A percentile compares a stretch with the other conserved stretches of the same genome.
phyloP scores from a whole-genome alignment of 2,329 filamentous ascomycete genomes.

The Aspergillus niger region DNA sequence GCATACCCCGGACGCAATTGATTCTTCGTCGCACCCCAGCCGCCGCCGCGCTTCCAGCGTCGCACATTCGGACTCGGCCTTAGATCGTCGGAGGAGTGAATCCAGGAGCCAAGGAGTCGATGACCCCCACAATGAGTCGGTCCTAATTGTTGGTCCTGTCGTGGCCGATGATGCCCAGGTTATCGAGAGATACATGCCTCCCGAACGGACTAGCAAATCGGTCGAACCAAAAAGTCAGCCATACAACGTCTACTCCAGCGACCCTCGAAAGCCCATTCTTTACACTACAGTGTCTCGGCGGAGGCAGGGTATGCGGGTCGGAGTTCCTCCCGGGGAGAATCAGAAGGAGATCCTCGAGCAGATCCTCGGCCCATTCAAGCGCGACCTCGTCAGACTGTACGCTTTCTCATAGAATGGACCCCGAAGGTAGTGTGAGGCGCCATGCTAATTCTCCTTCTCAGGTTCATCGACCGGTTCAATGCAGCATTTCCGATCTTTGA shows the following conservation, averaged over 20 bases:
- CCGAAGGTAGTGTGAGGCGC: neutral
- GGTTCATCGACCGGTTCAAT: slow-evolving; percentile 60
- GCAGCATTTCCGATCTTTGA: slow-evolving; percentile 65
- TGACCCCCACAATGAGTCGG: slow-evolving; percentile 45
- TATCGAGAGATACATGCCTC: slow-evolving; percentile 60
- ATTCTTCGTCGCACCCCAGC: slow-evolving; percentile 26
- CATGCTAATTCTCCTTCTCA: slow-evolving; percentile 27
- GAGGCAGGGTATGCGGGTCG: slow-evolving; percentile 49
- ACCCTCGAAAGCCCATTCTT: slow-evolving; percentile 49
- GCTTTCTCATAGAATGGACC: slow-evolving; percentile 26
- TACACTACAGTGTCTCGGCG: slow-evolving; percentile 54
- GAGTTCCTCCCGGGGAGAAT: slow-evolving; percentile 49
- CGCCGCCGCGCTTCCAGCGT: slow-evolving; percentile 23
- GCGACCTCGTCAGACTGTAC: slow-evolving; percentile 56
- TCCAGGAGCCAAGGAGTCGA: slow-evolving; percentile 35
- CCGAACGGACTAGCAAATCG: slow-evolving; percentile 41
- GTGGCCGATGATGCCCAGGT: slow-evolving; percentile 63
- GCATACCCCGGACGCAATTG: slow-evolving; percentile 31
- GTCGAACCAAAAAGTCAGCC: slow-evolving; percentile 46
- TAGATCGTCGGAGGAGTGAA: slow-evolving; percentile 34
- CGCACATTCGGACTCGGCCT: slow-evolving; percentile 28
- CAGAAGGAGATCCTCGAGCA: slow-evolving; percentile 60
- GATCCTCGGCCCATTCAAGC: slow-evolving; percentile 57
- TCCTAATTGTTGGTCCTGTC: slow-evolving; percentile 62
- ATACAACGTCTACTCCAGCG: slow-evolving; percentile 55